These are phyloP conservation scores for Kitagawia praeruptora DNA, from an alignment of 129 eudicot species.

Conservation along the genomic window DNA sequence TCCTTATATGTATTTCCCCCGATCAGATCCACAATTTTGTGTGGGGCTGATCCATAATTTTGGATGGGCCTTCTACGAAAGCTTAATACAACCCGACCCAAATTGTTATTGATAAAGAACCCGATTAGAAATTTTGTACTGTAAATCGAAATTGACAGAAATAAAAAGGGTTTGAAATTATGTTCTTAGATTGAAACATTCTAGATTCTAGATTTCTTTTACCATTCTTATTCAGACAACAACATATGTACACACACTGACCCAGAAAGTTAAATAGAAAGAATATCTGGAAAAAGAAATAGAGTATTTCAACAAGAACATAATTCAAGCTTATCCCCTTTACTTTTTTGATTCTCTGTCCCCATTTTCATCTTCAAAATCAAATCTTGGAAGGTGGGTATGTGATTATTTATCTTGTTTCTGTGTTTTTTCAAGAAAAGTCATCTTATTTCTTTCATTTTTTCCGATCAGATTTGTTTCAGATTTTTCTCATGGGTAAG, in stretches of 20 bases:
- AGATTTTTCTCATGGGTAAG: slow-evolving; percentile 10
- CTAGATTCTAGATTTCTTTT: slow-evolving; percentile 7
- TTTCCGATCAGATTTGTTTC: slow-evolving; percentile 3
- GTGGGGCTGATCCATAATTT: too few species aligned
- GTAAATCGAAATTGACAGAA: background rate
- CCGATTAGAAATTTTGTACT: background rate
- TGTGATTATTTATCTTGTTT: background rate
- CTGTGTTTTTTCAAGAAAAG: background rate
- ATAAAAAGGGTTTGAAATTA: slow-evolving; percentile 1
- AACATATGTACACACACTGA: background rate
- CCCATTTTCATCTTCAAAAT: background rate
- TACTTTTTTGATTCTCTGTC: background rate
- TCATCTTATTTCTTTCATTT: background rate
- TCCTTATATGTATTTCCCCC: too few species aligned
- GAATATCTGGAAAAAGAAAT: background rate
- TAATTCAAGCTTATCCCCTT: background rate
- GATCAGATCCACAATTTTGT: too few species aligned
- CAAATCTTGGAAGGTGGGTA: slow-evolving; percentile 3
- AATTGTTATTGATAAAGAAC: background rate
- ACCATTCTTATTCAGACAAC: background rate
- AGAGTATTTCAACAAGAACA: slow-evolving; percentile 8
- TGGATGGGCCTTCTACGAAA: background rate
- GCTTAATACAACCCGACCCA: background rate
- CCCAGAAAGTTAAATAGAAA: background rate
- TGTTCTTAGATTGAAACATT: slow-evolving; percentile 11